Conservation (phyloP, 495 filamentous ascomycete species). For the Penicillium bialowiezense region DNA sequence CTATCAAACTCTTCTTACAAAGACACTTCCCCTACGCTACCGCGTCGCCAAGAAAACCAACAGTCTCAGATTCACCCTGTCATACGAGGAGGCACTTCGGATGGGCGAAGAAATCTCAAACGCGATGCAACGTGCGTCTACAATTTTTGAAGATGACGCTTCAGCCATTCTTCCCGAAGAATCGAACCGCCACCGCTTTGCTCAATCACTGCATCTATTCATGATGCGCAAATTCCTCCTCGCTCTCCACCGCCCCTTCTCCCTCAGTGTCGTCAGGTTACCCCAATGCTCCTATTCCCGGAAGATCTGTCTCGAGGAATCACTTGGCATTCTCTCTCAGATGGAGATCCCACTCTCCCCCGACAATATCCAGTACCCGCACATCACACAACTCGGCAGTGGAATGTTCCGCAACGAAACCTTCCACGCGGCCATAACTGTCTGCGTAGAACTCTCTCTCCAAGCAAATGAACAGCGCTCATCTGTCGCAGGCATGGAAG, state of each 20-base stretch:
- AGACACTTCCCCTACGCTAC: constrained; percentile 46
- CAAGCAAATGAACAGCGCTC: constrained; percentile 30
- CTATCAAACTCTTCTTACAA: constrained; percentile 49
- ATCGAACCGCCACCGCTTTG: constrained; percentile 27
- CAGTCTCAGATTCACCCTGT: constrained; percentile 41
- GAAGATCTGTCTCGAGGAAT: constrained; percentile 51
- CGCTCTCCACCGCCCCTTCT: constrained; percentile 52
- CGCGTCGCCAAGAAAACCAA: constrained; percentile 50
- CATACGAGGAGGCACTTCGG: constrained; percentile 50
- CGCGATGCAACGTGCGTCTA: constrained; percentile 27
- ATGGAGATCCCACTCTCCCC: constrained; percentile 30
- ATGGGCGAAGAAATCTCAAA: constrained; percentile 42
- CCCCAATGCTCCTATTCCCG: constrained; percentile 56
- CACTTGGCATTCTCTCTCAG: constrained; percentile 47
- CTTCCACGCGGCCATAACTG: constrained; percentile 36
- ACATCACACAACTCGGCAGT: constrained; percentile 32
- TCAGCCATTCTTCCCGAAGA: constrained; percentile 18
- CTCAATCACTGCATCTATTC: constrained; percentile 36
- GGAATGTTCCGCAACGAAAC: constrained; percentile 41
- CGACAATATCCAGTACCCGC: constrained; percentile 19
- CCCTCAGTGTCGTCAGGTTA: constrained; percentile 43
- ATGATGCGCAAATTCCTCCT: constrained; percentile 53
- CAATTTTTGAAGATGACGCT: constrained; percentile 25
- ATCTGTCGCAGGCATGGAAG: constrained; percentile 11
- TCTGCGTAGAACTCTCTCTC: constrained; percentile 37